These are phyloP conservation scores for Oropetium thomaeum DNA, from an alignment of 176 grass and related monocot genomes.

Conservation along the genomic window DNA sequence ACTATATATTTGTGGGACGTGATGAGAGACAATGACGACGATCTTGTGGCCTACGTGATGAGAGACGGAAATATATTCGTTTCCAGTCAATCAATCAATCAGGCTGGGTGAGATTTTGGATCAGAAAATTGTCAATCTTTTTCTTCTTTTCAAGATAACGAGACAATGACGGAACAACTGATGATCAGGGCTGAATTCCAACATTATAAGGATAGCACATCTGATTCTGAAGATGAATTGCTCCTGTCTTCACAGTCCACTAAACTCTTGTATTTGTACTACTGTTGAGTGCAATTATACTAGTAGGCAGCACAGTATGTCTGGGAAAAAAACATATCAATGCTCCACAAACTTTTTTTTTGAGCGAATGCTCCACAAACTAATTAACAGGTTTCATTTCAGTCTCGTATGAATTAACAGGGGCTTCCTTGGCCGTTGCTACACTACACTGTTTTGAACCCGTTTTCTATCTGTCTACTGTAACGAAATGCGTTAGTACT, in stretches of 20 bases:
- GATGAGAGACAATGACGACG: too few species aligned
- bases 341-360: neutral
- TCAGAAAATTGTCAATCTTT: neutral
- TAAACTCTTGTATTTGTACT: constrained; percentile 6
- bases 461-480: neutral
- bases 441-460: neutral
- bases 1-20: neutral
- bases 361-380: neutral
- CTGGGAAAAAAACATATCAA: neutral
- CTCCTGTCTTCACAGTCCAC: neutral
- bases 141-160: neutral
- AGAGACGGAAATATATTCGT: neutral
- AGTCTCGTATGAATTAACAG: neutral
- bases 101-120: neutral
- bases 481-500: neutral
- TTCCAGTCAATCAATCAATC: constrained; percentile 4
- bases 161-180: neutral
- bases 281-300: neutral
- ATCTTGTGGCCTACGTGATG: neutral
- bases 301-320: neutral
- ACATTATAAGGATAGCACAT: neutral
- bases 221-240: neutral
- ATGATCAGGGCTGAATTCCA: neutral
- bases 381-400: neutral
- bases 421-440: neutral